phyloP scores from a whole-genome alignment of 306 rosid species.

The Clitoria ternatea region DNA sequence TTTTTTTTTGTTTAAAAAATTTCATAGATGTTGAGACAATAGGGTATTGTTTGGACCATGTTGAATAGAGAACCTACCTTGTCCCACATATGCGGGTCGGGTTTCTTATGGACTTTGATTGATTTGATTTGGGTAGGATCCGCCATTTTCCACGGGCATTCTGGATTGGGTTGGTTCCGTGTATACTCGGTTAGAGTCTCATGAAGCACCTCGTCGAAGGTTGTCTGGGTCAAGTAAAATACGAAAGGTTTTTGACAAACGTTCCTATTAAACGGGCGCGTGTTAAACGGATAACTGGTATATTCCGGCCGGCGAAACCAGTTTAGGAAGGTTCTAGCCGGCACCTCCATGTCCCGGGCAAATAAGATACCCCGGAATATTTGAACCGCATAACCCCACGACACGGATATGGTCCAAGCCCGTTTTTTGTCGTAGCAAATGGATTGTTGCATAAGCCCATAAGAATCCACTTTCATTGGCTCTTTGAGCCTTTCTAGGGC shows the following conservation, averaged over 20 bases:
- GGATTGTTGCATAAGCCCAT: slow-evolving; percentile 57
- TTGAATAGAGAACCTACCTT: slow-evolving; percentile 39
- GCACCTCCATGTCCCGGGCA: slow-evolving; percentile 55
- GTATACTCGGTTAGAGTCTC: slow-evolving; percentile 30
- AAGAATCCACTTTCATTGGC: slow-evolving; percentile 49
- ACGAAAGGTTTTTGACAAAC: slow-evolving; percentile 52
- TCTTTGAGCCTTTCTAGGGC: slow-evolving; percentile 37
- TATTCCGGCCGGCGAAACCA: slow-evolving; percentile 42
- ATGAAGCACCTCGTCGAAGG: not conserved
- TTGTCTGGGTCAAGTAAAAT: slow-evolving; percentile 30
- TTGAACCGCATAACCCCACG: slow-evolving; percentile 70
- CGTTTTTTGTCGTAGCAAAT: slow-evolving; percentile 54
- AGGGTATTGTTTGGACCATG: too few species aligned
- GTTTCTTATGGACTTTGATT: slow-evolving; percentile 36
- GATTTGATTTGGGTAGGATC: slow-evolving; percentile 37
- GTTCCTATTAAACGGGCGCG: slow-evolving; percentile 33
- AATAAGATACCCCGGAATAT: slow-evolving; percentile 44
- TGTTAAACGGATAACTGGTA: slow-evolving; percentile 43
- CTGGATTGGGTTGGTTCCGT: slow-evolving; percentile 1
- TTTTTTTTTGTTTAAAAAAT: too few species aligned
- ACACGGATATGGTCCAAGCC: slow-evolving; percentile 53
- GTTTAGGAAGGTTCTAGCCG: slow-evolving; percentile 53
- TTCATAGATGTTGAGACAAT: too few species aligned
- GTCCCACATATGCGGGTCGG: slow-evolving; percentile 46
- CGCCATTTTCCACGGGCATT: slow-evolving; percentile 47